Conservation (phyloP, 1,284 basidiomycete species). For the Melampsora abietis-canadensis region DNA sequence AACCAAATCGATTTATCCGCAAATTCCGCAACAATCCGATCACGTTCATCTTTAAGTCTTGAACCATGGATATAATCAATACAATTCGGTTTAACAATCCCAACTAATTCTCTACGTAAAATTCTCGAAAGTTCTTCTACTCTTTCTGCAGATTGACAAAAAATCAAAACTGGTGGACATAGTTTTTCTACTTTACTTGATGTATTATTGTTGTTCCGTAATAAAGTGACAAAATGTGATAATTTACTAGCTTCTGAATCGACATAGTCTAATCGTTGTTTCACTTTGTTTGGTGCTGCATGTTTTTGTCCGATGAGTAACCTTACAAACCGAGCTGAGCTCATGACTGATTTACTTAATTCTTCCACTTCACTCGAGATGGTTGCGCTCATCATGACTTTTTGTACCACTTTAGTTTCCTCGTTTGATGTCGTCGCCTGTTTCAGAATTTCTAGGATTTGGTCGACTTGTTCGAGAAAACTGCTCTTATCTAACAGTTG, state of each 20-base stretch:
- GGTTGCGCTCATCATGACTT: conserved; percentile 89
- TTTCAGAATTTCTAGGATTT: conserved; percentile 78
- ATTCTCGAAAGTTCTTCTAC: conserved; percentile 86
- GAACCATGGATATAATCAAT: conserved; percentile 82
- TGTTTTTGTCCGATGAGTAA: conserved; percentile 84
- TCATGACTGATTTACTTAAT: conserved; percentile 77
- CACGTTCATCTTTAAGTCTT: conserved; percentile 77
- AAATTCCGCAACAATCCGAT: conserved; percentile 79
- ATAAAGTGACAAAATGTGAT: conserved; percentile 64
- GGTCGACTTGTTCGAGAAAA: conserved; percentile 83
- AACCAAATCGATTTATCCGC: conserved; percentile 78
- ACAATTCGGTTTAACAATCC: conserved; percentile 61
- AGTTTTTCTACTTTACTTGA: conserved; percentile 67
- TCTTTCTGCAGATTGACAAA: conserved; percentile 86
- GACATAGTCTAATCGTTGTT: conserved; percentile 83
- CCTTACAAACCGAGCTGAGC: conserved; percentile 63
- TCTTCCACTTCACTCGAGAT: conserved; percentile 84
- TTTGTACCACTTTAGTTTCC: conserved; percentile 59
- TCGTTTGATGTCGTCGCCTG: conserved; percentile 52
- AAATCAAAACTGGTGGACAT: conserved; percentile 81
- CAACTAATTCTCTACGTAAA: conserved; percentile 69
- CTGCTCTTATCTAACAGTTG: conserved; percentile 71
- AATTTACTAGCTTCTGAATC: conserved; percentile 90
- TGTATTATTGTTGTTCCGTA: conserved; percentile 62
- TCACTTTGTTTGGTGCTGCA: conserved; percentile 39